Evolutionary conservation across 2,329 filamentous ascomycete genomes (phyloP), one percentile per base, ranked within the genome.

Genomic region (Myriosclerotinia curreyana): DNA sequence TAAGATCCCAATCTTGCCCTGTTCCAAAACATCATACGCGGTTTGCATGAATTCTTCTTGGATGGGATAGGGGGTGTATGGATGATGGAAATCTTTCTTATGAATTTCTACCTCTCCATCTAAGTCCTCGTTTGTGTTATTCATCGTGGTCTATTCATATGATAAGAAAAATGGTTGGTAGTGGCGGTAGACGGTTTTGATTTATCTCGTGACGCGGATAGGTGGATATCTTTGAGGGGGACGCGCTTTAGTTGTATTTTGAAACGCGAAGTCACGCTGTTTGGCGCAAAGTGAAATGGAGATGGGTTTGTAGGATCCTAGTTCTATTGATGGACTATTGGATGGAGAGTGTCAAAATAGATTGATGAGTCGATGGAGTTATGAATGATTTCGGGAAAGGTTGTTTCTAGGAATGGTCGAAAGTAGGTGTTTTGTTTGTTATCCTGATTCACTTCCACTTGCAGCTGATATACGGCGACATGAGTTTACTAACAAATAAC

Each of bases 41-140:
- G 85, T 83, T 65, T 80, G 81, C 88, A 91, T 91, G 71, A 91
- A 89, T 65, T 86, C 79, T 64, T 83, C 79, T 71, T 91, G 88
- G 64, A 91, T 90, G 5, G 83, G 80, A 75, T 91, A 91, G 0
- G 88, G 88, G 64, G 82, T 79, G 71, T 86, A 91, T 0, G 88
- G 88, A 73, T 91, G 88, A 71, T 89, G 82, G 70, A 90, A 91
- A 68, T 87, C 76, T 22, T 22, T 64, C 14, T 34, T 36, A 4
- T 14, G 8, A 6, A 58, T 44, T n/a, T 48, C 40, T 3, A 49
- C 28, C 20, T 31, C 53, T 2, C 17, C 44, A 36, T 36, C n/a
- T 4, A 28, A 15, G 6, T 11, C 15, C 2, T 12, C 20, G 31
- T 3, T 15, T 5, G 54, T 0, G 54, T 12, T 20, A 59, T 48